A percentile compares a stretch with the other conserved stretches of the same genome.
Conservation (phyloP, 257 asterid genomes). For the Gynochthodes officinalis region DNA sequence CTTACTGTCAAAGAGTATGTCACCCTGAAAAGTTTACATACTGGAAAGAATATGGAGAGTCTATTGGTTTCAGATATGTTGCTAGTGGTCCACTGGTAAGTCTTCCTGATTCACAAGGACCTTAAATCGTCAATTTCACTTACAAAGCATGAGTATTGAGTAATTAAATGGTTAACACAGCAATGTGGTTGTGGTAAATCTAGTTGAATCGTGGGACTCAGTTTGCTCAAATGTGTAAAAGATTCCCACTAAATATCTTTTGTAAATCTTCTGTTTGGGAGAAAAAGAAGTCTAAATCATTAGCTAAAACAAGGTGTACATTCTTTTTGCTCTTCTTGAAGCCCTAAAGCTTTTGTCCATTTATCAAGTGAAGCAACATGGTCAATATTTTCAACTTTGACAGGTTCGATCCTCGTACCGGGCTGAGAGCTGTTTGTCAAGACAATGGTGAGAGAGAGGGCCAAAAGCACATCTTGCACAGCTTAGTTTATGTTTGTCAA, state of each 20-base stretch:
- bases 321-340: neutral
- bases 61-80: constrained; percentile 90
- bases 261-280: neutral
- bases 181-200: neutral
- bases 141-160: neutral
- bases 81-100: constrained; percentile 98
- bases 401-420: constrained; percentile 97
- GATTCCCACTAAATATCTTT: neutral
- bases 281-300: neutral
- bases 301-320: neutral
- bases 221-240: neutral
- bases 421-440: constrained; percentile 92
- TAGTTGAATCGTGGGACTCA: neutral
- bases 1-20: constrained; percentile 89
- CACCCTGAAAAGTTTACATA: constrained; percentile 75
- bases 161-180: neutral
- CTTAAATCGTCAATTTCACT: neutral
- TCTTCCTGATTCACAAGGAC: neutral
- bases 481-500: neutral
- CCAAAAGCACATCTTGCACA: constrained; percentile 19
- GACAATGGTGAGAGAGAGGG: constrained; percentile 78
- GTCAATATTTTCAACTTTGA: constrained; percentile 13
- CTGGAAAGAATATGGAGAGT: constrained; percentile 98
- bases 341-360: too few species aligned
- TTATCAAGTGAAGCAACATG: neutral